A percentile compares a stretch with the other conserved stretches of the same genome.
These are phyloP conservation scores for Beta macrorhiza DNA, from an alignment of 179 eudicot species.

Conservation along the genomic window DNA sequence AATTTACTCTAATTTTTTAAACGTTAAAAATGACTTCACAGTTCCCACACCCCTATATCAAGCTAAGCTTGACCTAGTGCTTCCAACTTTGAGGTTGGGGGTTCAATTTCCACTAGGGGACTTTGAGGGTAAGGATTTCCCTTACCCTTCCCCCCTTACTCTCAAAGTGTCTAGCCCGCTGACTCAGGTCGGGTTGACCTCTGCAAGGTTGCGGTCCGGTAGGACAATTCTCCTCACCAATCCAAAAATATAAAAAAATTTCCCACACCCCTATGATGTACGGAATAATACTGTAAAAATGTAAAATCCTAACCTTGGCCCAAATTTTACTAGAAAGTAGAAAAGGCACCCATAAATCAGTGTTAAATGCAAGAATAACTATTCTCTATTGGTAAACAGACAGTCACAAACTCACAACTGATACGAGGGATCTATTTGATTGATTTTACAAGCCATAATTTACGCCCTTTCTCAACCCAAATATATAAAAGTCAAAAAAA, in stretches of 20 bases:
- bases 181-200: no score
- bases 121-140: no score
- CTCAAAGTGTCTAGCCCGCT: no score
- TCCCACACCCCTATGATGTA: not conserved
- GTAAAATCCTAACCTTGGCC: not conserved
- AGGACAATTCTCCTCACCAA: no score
- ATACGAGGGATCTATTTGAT: not conserved
- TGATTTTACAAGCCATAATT: constrained; percentile 12
- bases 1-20: no score
- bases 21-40: not conserved
- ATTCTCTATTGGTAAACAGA: not conserved
- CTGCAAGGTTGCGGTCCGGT: no score
- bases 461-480: not conserved
- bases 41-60: no score
- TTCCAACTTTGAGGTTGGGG: no score
- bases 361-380: not conserved
- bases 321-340: not conserved
- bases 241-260: no score
- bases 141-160: no score
- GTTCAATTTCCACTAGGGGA: no score
- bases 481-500: constrained; percentile 6
- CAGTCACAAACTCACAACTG: not conserved
- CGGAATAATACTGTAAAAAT: not conserved
- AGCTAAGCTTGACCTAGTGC: no score
- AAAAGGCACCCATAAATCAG: not conserved